Conservation (phyloP, 495 filamentous ascomycete species). For the Darksidea phi region DNA sequence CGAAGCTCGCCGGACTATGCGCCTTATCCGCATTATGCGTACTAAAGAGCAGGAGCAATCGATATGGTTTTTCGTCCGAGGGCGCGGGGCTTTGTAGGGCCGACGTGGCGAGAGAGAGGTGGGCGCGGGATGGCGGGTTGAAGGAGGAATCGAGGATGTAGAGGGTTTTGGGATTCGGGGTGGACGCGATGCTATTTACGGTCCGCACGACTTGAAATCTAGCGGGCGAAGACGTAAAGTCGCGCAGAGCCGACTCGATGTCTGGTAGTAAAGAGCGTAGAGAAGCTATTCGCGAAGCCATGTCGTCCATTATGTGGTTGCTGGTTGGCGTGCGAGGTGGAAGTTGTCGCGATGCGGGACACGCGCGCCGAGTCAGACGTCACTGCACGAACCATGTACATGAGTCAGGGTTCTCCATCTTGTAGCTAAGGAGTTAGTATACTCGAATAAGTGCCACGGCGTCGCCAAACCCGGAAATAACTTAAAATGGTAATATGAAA, state of each 20-base stretch:
- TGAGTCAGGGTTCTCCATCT: no score
- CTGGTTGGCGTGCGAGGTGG: background rate
- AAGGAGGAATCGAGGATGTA: conserved; percentile 93
- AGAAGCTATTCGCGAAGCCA: conserved; percentile 26
- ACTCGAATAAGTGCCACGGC: no score
- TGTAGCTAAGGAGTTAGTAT: no score
- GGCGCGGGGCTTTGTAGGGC: conserved; percentile 53
- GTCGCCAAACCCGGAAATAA: no score
- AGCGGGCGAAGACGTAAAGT: conserved; percentile 56
- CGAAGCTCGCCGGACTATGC: conserved; percentile 75
- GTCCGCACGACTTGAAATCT: conserved; percentile 62
- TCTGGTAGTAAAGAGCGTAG: conserved; percentile 28
- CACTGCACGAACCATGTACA: conserved; percentile 1
- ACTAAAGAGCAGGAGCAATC: conserved; percentile 77
- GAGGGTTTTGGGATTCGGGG: conserved; percentile 50
- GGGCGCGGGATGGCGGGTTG: conserved; percentile 87
- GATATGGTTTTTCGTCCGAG: conserved; percentile 41
- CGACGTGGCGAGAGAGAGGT: conserved; percentile 69
- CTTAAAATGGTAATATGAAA: no score
- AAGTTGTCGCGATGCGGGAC: background rate
- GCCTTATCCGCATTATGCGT: conserved; percentile 94
- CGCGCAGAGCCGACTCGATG: conserved; percentile 50
- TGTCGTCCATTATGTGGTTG: conserved; percentile 15
- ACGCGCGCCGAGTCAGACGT: background rate
- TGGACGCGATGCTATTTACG: conserved; percentile 44